Percentiles rank a stretch among this genome's conserved stretches.
phyloP scores from a whole-genome alignment of 2,329 filamentous ascomycete genomes.

The Fusarium beomiforme region DNA sequence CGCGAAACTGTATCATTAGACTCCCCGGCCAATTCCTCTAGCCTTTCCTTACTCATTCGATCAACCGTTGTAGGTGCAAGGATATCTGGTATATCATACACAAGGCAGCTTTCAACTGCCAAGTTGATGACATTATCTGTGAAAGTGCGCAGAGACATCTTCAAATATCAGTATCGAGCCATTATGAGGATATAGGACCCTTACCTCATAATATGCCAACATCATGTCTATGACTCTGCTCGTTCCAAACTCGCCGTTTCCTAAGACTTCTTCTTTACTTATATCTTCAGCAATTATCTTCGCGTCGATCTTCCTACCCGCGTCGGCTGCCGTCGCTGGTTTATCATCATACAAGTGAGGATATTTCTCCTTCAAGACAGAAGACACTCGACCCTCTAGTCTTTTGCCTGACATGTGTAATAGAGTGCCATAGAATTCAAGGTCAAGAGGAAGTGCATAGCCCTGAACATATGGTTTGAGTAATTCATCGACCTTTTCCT shows the following conservation, averaged over 20 bases:
- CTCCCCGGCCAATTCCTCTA: slow-evolving; percentile 22
- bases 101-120: slow-evolving; percentile 59
- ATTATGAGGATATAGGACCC: accelerated
- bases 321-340: neutral
- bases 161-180: neutral
- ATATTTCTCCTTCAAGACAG: neutral
- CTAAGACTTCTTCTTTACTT: neutral
- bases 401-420: neutral
- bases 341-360: neutral
- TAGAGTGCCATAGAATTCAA: slow-evolving; percentile 42
- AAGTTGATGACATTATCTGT: slow-evolving; percentile 60
- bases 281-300: neutral
- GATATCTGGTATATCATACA: neutral
- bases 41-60: neutral
- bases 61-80: neutral
- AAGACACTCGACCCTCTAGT: neutral
- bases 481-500: slow-evolving; percentile 52
- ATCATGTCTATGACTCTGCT: slow-evolving; percentile 57
- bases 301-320: neutral
- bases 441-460: slow-evolving; percentile 40
- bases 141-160: slow-evolving; percentile 57
- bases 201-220: slow-evolving; percentile 56
- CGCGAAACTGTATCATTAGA: neutral
- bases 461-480: slow-evolving; percentile 50
- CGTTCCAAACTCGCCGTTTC: slow-evolving; percentile 46